Evolutionary conservation across 2,329 filamentous ascomycete genomes (phyloP).

Genomic region (Fusarium pininemorale): DNA sequence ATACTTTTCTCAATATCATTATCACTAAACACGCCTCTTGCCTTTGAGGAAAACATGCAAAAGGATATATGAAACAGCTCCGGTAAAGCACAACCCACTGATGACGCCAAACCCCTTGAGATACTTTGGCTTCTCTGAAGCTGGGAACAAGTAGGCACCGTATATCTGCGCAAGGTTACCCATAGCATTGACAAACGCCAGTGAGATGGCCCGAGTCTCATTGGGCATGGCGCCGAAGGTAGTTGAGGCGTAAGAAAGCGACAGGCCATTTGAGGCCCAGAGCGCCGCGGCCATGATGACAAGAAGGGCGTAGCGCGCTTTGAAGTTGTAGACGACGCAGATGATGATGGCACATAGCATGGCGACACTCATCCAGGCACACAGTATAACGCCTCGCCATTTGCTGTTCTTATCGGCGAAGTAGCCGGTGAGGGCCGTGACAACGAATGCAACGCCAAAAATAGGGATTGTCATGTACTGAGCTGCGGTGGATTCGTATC

Average conservation of each 20-base stretch:
- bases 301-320: neutral
- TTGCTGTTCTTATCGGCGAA: neutral
- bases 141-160: constrained; percentile 62
- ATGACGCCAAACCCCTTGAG: constrained; percentile 54
- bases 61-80: constrained; percentile 7
- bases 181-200: constrained; percentile 43
- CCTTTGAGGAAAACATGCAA: neutral
- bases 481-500: neutral
- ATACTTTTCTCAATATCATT: no score
- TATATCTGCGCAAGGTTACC: constrained; percentile 66
- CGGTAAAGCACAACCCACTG: constrained; percentile 25
- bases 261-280: neutral
- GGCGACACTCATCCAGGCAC: neutral
- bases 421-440: neutral
- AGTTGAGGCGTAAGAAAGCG: neutral
- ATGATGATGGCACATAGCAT: neutral
- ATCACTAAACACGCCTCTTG: neutral
- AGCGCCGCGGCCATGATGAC: neutral
- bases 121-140: constrained; percentile 58
- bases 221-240: neutral
- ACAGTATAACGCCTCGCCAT: neutral
- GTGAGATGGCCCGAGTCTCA: neutral
- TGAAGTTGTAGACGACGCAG: neutral
- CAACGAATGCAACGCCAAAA: neutral
- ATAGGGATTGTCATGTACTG: neutral